A percentile compares a stretch with the other conserved stretches of the same genome.
Evolutionary conservation across 2,329 filamentous ascomycete species (phyloP).

Genomic region (Pseudogymnoascus sp.): DNA sequence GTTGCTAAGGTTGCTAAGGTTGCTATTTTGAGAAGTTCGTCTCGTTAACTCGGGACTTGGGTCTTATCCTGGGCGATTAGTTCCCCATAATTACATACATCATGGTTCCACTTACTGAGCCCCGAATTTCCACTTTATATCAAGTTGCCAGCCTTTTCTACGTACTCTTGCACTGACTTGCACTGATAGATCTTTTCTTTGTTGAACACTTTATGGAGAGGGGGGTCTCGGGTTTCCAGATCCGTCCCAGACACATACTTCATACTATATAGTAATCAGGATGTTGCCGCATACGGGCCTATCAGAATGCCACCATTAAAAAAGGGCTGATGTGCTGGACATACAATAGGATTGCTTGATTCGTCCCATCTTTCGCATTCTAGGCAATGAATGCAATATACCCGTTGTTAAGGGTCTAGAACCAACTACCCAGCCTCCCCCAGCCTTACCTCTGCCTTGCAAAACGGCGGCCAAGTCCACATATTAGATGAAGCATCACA

Average conservation of each 20-base stretch:
- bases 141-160: not conserved
- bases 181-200: not conserved
- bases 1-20: no score
- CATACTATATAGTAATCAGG: not conserved
- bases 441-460: not conserved
- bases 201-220: not conserved
- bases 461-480: not conserved
- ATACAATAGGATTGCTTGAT: not conserved
- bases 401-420: not conserved
- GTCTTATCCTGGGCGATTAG: not conserved
- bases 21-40: not conserved
- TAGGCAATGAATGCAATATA: not conserved
- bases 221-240: not conserved
- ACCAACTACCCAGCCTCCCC: not conserved
- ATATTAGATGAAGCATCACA: not conserved
- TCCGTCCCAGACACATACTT: not conserved
- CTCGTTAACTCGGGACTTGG: not conserved
- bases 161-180: not conserved
- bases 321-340: not conserved
- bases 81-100: not conserved
- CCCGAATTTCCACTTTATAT: not conserved
- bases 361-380: not conserved
- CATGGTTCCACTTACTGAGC: not conserved
- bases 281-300: not conserved
- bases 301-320: not conserved